A percentile compares a stretch with the other conserved stretches of the same genome.
Conservation (phyloP, 768 basidiomycete species). For the Russula sp. region DNA sequence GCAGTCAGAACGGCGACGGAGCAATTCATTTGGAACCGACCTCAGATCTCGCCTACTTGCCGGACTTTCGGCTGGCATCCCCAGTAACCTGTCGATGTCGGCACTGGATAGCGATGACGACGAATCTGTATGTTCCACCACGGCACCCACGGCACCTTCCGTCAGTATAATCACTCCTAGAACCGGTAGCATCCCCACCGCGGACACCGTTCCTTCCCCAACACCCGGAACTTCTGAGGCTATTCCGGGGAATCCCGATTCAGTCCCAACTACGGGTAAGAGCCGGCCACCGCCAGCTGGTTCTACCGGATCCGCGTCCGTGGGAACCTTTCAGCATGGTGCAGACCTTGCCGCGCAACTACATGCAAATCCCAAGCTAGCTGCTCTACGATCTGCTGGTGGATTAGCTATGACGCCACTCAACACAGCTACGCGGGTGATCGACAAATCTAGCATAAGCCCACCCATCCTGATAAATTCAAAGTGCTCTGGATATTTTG, state of each 20-base stretch:
- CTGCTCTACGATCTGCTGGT: conserved; percentile 36
- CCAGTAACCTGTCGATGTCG: conserved; percentile 43
- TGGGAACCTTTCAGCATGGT: conserved; percentile 24
- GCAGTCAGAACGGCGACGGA: not conserved
- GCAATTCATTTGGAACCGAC: conserved; percentile 8
- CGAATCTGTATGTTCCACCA: conserved; percentile 24
- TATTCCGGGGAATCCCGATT: not conserved
- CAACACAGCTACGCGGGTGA: not conserved
- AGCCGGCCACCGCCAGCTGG: not conserved
- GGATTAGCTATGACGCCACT: conserved; percentile 26
- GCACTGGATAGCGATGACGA: conserved; percentile 47
- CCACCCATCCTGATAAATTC: conserved; percentile 68
- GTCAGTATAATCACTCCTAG: not conserved
- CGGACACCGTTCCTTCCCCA: conserved; percentile 3
- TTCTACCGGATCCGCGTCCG: conserved; percentile 20
- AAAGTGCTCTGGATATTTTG: conserved; percentile 93
- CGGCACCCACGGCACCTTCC: not conserved
- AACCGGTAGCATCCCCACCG: not conserved
- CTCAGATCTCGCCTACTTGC: conserved; percentile 12
- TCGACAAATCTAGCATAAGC: conserved; percentile 29
- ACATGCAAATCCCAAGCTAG: conserved; percentile 40
- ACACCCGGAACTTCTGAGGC: not conserved
- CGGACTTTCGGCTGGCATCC: conserved; percentile 10
- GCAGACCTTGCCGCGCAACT: conserved; percentile 40
- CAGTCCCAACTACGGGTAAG: not conserved